Evolutionary conservation across 73 alveolate species (phyloP), one percentile per base, ranked within the genome.

Genomic region (Tetrahymena elliotti): DNA sequence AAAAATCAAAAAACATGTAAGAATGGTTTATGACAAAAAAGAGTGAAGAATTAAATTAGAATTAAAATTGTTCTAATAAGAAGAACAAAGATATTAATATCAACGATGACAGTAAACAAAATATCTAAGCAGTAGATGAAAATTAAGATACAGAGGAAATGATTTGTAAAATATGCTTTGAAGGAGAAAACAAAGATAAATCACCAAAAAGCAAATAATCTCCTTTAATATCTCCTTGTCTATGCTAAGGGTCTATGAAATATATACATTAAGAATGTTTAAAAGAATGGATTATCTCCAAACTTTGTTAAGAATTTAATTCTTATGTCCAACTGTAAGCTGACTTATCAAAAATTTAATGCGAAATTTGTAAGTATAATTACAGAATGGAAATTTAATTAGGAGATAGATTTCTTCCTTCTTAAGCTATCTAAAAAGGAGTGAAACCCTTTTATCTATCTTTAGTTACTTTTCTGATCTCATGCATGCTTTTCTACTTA

Each of bases 231-330:
- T 96, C 94, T 93, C 98, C 98, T 12, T 97, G 98, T 84, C 93
- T 93, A 34, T 97, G 98, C 92, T 84, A 96, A 33, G 98, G 98
- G 41, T 93, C 98, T 16, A 94, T 97, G 94, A 97, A 96, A 95
- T 94, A 88, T 94, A 96, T 97, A 6, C 98, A 97, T 96, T 84
- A 96, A 36, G 97, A 93, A 33, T 97, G 98, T 84, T 53, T 97
- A 24, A 96, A 96, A 93, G 96, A 83, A 34, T 97, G 98, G 98
- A 96, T 97, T 1, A 97, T 94, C 39, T 94, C 95, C 33, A 97
- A 97, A 83, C 94, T 96, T n/a, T 68, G 88, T 31, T 68, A 68
- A 11, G 88, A 68, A 68, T 68, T 68, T 68, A n/a, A 68, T 31
- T 68, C 88, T 31, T 68, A 68, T 31, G 88, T n/a, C 12, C n/a